Evolutionary conservation across 179 eudicot genomes (phyloP), one percentile per base, ranked within the genome.

Genomic region (Silene vulgaris): DNA sequence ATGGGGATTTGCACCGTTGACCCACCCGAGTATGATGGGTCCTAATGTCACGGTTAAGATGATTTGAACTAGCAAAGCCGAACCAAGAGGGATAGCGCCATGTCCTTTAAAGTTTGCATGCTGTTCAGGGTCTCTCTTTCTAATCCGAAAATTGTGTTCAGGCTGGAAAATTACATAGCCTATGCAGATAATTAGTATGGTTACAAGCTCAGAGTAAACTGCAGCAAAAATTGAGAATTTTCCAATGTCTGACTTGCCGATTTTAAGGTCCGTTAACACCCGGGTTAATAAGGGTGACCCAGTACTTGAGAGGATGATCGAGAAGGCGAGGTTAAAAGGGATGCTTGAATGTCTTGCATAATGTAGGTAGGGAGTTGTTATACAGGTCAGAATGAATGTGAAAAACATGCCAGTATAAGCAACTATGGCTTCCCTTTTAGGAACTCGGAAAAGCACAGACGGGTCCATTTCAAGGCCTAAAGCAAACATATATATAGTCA

Each of bases 181-280:
- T 2, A 88, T 17, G 13, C 86, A 82, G 7, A 94, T 72, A 2
- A 87, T 65, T 20, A 94, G 67, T 26, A 80, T 81, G 2, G 90
- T 84, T 19, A 92, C 82, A 26, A 92, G 72, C 80, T 94, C 97
- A 0, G 92, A 86, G 54, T 86, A 84, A 5, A 92, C 85, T 19
- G 92, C 96, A 0, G 98, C 84, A 1, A 89, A 84, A 23, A 94
- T 90, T 11, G 92, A 88, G 8, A 94, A 88, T 63, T 86, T 76
- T 11, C 97, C 97, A 0, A 94, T 89, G 79, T 94, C 97, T 0
- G 98, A 94, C 71, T 86, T 91, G 0, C 94, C 97, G 1, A 94
- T 92, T 75, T 92, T 94, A 65, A 92, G 84, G 74, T 94, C 97
- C 8, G 92, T 92, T n/a, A 94, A 85, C 11, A 94, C 83, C 8